Conservation (phyloP, 2,329 filamentous ascomycete species). For the Fusarium sp. region DNA sequence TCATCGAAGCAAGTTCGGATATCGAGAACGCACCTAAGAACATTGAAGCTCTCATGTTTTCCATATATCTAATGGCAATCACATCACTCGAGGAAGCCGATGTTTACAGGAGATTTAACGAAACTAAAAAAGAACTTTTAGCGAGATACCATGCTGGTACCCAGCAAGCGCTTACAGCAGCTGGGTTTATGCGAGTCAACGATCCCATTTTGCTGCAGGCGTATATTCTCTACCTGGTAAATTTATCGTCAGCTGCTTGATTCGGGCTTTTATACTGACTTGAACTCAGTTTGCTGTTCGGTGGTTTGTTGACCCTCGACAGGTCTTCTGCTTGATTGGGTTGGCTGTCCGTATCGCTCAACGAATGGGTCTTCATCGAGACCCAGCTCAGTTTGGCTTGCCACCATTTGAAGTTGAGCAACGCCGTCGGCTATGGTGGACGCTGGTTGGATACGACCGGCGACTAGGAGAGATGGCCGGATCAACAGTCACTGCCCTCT, state of each 20-base stretch:
- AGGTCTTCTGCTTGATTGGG: slow-evolving; percentile 65
- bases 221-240: slow-evolving; percentile 73
- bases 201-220: slow-evolving; percentile 76
- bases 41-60: slow-evolving; percentile 76
- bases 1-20: slow-evolving; percentile 71
- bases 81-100: slow-evolving; percentile 68
- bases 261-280: slow-evolving; percentile 3
- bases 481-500: slow-evolving; percentile 67
- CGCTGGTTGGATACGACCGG: slow-evolving; percentile 74
- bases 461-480: slow-evolving; percentile 75
- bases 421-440: slow-evolving; percentile 80
- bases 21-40: slow-evolving; percentile 64
- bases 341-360: slow-evolving; percentile 75
- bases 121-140: slow-evolving; percentile 63
- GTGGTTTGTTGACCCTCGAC: slow-evolving; percentile 68
- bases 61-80: slow-evolving; percentile 70
- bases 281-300: slow-evolving; percentile 57
- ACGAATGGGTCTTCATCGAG: slow-evolving; percentile 75
- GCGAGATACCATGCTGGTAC: slow-evolving; percentile 67
- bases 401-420: slow-evolving; percentile 74
- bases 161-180: slow-evolving; percentile 74
- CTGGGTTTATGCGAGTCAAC: slow-evolving; percentile 73
- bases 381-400: slow-evolving; percentile 65
- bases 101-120: slow-evolving; percentile 65
- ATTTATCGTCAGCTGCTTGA: slow-evolving; percentile 32